A percentile compares a stretch with the other conserved stretches of the same genome.
These are phyloP conservation scores for Tolypocladium paradoxum DNA, from an alignment of 2,329 filamentous ascomycete species.

Conservation along the genomic window DNA sequence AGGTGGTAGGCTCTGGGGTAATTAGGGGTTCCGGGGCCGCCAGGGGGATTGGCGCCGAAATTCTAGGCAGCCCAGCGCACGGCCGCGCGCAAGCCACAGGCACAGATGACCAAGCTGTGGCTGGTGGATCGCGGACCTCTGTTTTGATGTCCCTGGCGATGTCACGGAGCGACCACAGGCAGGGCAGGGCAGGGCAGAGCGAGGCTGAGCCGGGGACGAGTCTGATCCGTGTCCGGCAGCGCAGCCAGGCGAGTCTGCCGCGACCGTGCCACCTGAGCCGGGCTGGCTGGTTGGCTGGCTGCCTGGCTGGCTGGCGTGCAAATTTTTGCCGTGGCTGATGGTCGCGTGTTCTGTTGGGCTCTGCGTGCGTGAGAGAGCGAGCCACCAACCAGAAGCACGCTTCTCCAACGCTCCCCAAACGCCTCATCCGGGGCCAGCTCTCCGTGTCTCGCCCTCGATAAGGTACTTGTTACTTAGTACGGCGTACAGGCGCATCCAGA, in stretches of 20 bases:
- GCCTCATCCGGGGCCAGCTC: background rate
- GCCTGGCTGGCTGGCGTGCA: background rate
- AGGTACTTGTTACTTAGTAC: too few species aligned
- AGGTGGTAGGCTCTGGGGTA: too few species aligned
- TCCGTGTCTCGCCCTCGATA: background rate
- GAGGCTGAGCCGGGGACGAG: too few species aligned
- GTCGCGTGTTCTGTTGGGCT: constrained; percentile 3
- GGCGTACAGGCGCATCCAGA: too few species aligned
- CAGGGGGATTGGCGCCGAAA: background rate
- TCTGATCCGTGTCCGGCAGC: background rate
- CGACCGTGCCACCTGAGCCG: background rate
- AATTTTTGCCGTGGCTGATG: constrained; percentile 4
- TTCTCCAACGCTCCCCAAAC: background rate
- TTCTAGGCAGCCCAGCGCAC: background rate
- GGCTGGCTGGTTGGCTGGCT: background rate
- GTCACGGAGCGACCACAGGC: background rate
- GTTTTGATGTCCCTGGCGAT: background rate
- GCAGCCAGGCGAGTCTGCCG: background rate
- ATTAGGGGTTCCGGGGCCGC: background rate
- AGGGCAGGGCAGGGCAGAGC: background rate
- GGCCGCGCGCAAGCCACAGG: background rate
- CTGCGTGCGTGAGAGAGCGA: background rate
- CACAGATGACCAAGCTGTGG: background rate
- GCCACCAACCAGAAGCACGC: background rate
- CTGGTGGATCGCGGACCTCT: background rate